A percentile compares a stretch with the other conserved stretches of the same genome.
Conservation (phyloP, 2,329 filamentous ascomycete species). For the Aspergillus sojae region DNA sequence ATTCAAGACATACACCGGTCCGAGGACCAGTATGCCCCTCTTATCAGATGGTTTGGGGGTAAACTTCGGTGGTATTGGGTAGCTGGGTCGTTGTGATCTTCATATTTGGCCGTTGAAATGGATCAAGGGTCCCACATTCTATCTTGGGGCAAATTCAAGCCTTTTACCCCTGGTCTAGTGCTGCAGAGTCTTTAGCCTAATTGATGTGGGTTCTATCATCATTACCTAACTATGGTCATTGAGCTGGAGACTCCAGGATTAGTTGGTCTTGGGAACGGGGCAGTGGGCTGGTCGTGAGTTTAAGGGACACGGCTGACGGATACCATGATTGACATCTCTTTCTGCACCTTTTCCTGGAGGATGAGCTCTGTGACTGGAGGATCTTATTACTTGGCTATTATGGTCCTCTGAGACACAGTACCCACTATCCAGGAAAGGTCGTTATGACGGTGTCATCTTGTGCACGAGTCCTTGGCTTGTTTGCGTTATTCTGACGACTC, state of each 20-base stretch:
- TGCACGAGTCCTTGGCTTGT: neutral
- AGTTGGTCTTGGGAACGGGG: neutral
- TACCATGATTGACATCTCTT: neutral
- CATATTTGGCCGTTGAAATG: neutral
- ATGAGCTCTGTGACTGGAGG: too few relatives aligned
- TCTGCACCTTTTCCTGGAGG: neutral
- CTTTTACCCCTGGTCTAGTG: neutral
- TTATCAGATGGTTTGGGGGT: neutral
- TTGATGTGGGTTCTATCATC: neutral
- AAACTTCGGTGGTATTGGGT: neutral
- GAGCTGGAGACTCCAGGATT: neutral
- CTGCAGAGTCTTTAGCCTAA: neutral
- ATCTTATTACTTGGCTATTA: neutral
- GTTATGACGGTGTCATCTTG: neutral
- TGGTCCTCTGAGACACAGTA: neutral
- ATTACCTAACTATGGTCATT: neutral
- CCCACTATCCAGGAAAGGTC: neutral
- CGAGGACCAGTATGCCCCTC: neutral
- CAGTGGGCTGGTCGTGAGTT: neutral
- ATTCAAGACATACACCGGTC: neutral
- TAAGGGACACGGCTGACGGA: neutral
- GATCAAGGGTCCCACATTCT: neutral
- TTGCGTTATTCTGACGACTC: neutral
- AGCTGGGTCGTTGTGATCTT: neutral
- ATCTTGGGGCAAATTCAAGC: neutral